Evolutionary conservation across 805 yeast genomes (phyloP).

Genomic region (Alloascoidea africana): DNA sequence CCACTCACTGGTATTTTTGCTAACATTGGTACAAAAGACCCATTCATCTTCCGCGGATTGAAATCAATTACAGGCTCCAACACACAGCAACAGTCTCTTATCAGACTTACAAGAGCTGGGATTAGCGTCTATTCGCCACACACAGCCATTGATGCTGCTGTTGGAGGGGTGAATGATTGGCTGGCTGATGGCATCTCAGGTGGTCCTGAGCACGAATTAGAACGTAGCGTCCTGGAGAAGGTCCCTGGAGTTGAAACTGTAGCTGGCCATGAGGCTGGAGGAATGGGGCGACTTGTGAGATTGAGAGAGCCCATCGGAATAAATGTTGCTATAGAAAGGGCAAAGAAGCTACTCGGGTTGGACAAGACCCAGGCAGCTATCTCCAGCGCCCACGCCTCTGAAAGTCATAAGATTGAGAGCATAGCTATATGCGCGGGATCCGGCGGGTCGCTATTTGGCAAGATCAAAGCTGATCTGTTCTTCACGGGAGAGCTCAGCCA

Average conservation of each 20-base stretch:
- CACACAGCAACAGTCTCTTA: slow-evolving; percentile 70
- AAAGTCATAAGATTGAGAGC: slow-evolving; percentile 24
- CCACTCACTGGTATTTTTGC: not conserved
- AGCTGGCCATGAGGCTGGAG: slow-evolving; percentile 35
- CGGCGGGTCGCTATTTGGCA: slow-evolving; percentile 50
- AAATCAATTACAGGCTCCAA: slow-evolving; percentile 53
- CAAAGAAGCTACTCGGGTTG: slow-evolving; percentile 40
- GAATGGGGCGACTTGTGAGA: slow-evolving; percentile 65
- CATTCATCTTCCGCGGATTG: slow-evolving; percentile 83
- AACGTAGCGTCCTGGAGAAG: slow-evolving; percentile 26
- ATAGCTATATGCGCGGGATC: slow-evolving; percentile 94
- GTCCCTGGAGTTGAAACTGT: slow-evolving; percentile 15
- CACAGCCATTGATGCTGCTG: slow-evolving; percentile 88
- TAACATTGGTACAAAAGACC: slow-evolving; percentile 25
- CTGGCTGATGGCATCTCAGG: slow-evolving; percentile 44
- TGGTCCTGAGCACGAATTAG: slow-evolving; percentile 12
- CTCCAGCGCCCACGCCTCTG: slow-evolving; percentile 12
- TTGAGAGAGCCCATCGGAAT: slow-evolving; percentile 30
- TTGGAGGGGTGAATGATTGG: slow-evolving; percentile 93
- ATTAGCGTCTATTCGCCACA: slow-evolving; percentile 91
- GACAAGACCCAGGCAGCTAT: slow-evolving; percentile 49
- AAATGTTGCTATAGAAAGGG: slow-evolving; percentile 26
- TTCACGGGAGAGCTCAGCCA: slow-evolving; percentile 92
- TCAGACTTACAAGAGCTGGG: slow-evolving; percentile 59
- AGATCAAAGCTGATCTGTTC: slow-evolving; percentile 46